Percentiles rank a stretch among this genome's conserved stretches.
Evolutionary conservation across 2,329 filamentous ascomycete genomes (phyloP).

Genomic region (Trichoderma sp.): DNA sequence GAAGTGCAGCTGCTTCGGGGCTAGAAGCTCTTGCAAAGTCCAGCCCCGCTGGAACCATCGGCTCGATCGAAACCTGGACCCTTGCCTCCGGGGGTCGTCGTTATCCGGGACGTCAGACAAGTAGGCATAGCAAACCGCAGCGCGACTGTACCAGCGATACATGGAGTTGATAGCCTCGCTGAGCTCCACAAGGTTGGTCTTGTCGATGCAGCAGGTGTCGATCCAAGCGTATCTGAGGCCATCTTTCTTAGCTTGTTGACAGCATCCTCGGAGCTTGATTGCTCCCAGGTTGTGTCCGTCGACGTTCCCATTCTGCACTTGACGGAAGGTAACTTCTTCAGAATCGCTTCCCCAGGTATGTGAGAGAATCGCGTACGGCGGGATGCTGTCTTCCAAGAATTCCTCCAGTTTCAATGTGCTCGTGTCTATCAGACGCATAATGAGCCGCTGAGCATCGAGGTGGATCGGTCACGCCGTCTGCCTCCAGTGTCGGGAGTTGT

Average conservation of each 20-base stretch:
- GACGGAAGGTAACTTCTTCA: slow-evolving; percentile 9
- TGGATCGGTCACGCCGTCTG: too few species aligned
- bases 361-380: slow-evolving; percentile 39
- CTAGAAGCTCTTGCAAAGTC: slow-evolving; percentile 37
- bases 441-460: neutral
- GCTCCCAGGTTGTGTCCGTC: neutral
- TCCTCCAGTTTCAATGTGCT: slow-evolving; percentile 30
- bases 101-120: slow-evolving; percentile 26
- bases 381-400: slow-evolving; percentile 29
- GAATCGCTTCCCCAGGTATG: slow-evolving; percentile 37
- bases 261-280: slow-evolving; percentile 11
- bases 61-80: slow-evolving; percentile 28
- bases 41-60: slow-evolving; percentile 35
- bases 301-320: neutral
- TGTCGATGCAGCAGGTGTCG: slow-evolving; percentile 33
- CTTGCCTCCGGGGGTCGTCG: neutral
- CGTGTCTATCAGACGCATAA: slow-evolving; percentile 35
- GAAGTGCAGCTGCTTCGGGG: slow-evolving; percentile 32
- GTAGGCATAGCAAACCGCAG: slow-evolving; percentile 30
- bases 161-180: slow-evolving; percentile 32
- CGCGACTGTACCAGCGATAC: slow-evolving; percentile 29
- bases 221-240: slow-evolving; percentile 31
- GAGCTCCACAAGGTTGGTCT: slow-evolving; percentile 29
- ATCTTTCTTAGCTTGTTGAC: slow-evolving; percentile 30
- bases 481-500: too few species aligned